Evolutionary conservation across 1,139 yeast genomes (phyloP), one percentile per base, ranked within the genome.

Genomic region (Candida sp.): DNA sequence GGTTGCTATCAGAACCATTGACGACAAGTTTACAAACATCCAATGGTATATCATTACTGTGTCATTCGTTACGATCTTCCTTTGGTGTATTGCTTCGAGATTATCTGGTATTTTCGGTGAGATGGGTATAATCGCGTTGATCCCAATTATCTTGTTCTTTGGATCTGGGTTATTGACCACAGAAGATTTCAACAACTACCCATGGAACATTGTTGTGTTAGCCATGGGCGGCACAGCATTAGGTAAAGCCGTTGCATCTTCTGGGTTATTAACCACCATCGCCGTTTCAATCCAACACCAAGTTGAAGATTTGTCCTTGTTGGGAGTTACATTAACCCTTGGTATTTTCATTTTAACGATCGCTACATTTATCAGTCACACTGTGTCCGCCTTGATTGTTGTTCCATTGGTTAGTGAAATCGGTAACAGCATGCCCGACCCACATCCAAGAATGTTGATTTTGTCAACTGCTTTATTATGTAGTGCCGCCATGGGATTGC

Each of bases 221-320:
- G 92, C 92, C 3, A 86, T 86, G 91, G 93, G 93, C 47, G 91
- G 92, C 60, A 80, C 88, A 41, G 88, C 91, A 1, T 72, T 87
- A 48, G 92, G 93, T 60, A 84, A 84, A 56, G 90, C 90, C 1
- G 91, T 87, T 9, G 81, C 88, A 0, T 83, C 88, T 2, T 85
- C 90, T 2, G 93, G 93, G 1, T 71, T 87, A 55, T 72, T 87
- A 52, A 73, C 83, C 1, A 84, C 89, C 1, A 85, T 87, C 55
- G 91, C 92, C 0, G 63, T 71, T 7, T 70, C 81, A 0, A 76
- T 87, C 54, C 87, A 85, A 57, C 72, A 65, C 22, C 78, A 80
- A 63, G 85, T 86, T 32, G 77, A 78, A 60, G 79, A 77, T 43
- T 84, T 81, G 55, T 78, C 85, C 9, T 68, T 85, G 25, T 82